Evolutionary conservation across 805 yeast species (phyloP).

Genomic region (Kodamaea leandrae): DNA sequence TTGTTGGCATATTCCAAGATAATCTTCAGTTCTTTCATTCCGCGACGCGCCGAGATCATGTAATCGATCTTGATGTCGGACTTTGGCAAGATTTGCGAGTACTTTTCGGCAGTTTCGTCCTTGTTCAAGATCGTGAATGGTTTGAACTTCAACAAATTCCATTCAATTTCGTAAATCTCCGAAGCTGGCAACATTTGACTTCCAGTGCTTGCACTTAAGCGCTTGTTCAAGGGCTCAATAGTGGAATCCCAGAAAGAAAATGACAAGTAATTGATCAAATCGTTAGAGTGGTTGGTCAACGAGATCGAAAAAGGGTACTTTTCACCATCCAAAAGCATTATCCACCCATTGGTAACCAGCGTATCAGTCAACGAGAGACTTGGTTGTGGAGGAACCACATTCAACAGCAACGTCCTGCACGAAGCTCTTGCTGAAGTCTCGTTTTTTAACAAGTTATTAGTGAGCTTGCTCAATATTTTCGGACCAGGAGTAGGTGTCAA

Average conservation of each 20-base stretch:
- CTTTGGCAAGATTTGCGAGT: constrained; percentile 38
- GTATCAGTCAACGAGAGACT: constrained; percentile 49
- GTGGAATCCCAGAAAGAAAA: constrained; percentile 74
- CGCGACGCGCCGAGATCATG: constrained; percentile 69
- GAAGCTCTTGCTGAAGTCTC: constrained; percentile 17
- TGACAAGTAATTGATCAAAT: constrained; percentile 53
- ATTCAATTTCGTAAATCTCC: constrained; percentile 75
- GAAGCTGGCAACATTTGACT: constrained; percentile 46
- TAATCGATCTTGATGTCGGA: constrained; percentile 48
- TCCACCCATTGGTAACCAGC: constrained; percentile 59
- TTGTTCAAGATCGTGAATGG: constrained; percentile 57
- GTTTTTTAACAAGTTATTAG: constrained; percentile 26
- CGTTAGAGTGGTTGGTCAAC: constrained; percentile 57
- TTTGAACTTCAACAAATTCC: constrained; percentile 54
- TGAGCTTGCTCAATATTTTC: constrained; percentile 15
- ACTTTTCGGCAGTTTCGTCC: constrained; percentile 32
- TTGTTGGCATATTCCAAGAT: constrained; percentile 60
- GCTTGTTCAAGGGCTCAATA: constrained; percentile 57
- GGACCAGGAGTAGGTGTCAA: neutral
- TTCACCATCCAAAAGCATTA: constrained; percentile 82
- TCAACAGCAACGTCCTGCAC: constrained; percentile 24
- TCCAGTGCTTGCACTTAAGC: constrained; percentile 34
- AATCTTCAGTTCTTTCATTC: constrained; percentile 63
- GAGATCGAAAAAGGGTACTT: constrained; percentile 46
- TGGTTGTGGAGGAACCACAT: constrained; percentile 55